Evolutionary conservation across 352 stramenopile species (phyloP), one percentile per base, ranked within the genome.

Genomic region (Phytophthora boehmeriae): DNA sequence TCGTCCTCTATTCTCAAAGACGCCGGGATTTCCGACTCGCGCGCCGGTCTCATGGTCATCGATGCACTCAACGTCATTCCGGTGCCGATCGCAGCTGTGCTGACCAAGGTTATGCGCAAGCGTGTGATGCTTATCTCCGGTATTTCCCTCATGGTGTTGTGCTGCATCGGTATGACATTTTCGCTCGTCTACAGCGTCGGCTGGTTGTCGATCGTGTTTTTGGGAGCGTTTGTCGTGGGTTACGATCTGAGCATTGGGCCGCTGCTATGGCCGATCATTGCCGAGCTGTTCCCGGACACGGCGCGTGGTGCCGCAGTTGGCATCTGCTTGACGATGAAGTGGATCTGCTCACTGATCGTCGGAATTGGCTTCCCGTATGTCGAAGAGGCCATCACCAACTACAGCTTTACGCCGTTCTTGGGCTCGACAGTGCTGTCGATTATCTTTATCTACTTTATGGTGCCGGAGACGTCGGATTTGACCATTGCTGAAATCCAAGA

Each of bases 391-490:
- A 62, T 80, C 10, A 44, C 42, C 14, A 58, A 79, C 66, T 68
- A 76, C n/a, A 59, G 52, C 5, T 81, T 84, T 39, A 22, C 78
- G 41, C 65, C 73, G 17, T 82, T 84, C 67, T 58, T 88, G 25
- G 51, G 53, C 5, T 68, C 59, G 20, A 50, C 80, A 30, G 43
- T 44, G 8, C 28, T 63, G 34, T 22, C 55, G n/a, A 50, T 63
- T 38, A 51, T 59, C 17, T n/a, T 82, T 19, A 76, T 78, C 54
- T 73, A 67, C 43, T 14, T 66, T 11, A 60, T 59, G 36, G 54
- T 88, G n/a, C 78, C 78, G 2, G 78, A 88, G 54, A 88, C 78
- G 14, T 69, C 62, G 11, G 66, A 72, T 28, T 76, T 80, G 35
- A 83, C 78, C 8, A 77, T 62, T 42, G 68, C 80, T 13, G 73